Conservation (phyloP, 169 alveolate species). For the Plasmodium falciparum region DNA sequence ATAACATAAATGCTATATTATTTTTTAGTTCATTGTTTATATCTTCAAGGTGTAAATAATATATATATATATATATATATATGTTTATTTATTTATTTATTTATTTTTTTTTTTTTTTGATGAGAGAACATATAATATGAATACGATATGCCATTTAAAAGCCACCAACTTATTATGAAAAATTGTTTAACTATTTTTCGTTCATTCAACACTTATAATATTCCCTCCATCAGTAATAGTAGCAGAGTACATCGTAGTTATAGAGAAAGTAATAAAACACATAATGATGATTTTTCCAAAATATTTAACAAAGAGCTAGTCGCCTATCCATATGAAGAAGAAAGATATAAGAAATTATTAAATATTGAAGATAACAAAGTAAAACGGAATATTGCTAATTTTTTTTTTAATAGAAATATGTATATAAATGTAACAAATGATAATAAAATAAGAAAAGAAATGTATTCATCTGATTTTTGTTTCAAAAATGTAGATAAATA, state of each 20-base stretch:
- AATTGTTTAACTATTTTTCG: conserved; percentile 3
- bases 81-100: no score
- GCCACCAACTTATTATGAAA: conserved; percentile 1
- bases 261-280: conserved; percentile 27
- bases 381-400: conserved; percentile 41
- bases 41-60: no score
- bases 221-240: conserved; percentile 46
- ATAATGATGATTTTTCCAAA: conserved; percentile 55
- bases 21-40: no score
- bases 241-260: conserved; percentile 52
- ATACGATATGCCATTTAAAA: no score
- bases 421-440: conserved; percentile 63
- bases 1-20: no score
- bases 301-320: conserved; percentile 66
- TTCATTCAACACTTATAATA: conserved; percentile 49
- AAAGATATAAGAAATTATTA: conserved; percentile 48
- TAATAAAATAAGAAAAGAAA: conserved; percentile 14
- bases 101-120: no score
- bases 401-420: conserved; percentile 46
- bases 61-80: no score
- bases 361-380: conserved; percentile 24
- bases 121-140: no score
- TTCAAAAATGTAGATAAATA: conserved; percentile 54
- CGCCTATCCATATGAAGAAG: conserved; percentile 75
- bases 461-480: conserved; percentile 28